Evolutionary conservation across 768 basidiomycete genomes (phyloP), one percentile per base, ranked within the genome.

Genomic region (Rubroboletus pulcherrimus): DNA sequence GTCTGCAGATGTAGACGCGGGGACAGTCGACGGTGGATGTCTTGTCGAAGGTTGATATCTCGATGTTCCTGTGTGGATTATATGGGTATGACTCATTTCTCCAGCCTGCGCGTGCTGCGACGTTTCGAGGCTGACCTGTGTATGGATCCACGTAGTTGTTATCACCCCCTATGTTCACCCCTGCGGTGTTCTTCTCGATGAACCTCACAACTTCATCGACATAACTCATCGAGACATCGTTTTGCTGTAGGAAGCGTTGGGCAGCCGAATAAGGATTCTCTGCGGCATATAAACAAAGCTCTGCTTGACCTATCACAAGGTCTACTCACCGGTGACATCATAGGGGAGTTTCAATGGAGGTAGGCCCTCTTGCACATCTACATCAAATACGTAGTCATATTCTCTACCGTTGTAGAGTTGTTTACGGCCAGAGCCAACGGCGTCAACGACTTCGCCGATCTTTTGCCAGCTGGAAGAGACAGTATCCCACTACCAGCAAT

Each of bases 321-420:
- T 5, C 38, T 30, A 68, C 81, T 53, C 58, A 91, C 94, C 95
- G 43, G 84, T 81, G 26, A 82, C 84, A 68, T 98, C 98, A 71
- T 91, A 98, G 0, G 96, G 96, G 21, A 99, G 79, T 67, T 98
- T 98, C 60, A 98, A 77, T 7, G 95, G 87, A 11, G 96, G 95
- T 15, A 83, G 85, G 3, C 94, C 95, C 56, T 97, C 96, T 65
- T 92, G 81, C 29, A 98, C 87, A 65, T 98, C 97, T 35, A 99
- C 95, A 66, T 97, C 95, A 65, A 98, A 98, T n/a, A 99, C 96
- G 65, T 97, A 97, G 73, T 99, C 97, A 66, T 95, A 99, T 73
- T 98, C 96, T 66, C 87, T 87, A 17, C 97, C 97, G 63, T 93
- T 73, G 66, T 89, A 88, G n/a, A 97, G 79, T 71, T 95, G 91